Evolutionary conservation across 148 eudicot genomes (phyloP), one percentile per base, ranked within the genome.

Genomic region (Mesembryanthemum crystallinum): DNA sequence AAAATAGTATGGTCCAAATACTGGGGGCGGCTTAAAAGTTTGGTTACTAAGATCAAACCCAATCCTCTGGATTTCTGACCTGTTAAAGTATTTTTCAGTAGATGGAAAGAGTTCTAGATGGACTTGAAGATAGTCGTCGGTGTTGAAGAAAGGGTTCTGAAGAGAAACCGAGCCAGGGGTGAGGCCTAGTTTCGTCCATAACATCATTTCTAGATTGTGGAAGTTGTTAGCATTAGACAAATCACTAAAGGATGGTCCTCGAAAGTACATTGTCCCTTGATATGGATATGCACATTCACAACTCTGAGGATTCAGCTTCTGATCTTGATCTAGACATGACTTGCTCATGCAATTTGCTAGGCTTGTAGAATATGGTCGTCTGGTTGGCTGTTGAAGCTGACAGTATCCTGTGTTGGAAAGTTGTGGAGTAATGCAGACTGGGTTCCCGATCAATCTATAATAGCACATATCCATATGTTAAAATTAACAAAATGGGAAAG

Each of bases 241-340:
- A 60, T 94, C 98, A 47, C 89, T 76, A 71, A 92, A 92, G 20
- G 80, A 83, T 30, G 98, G 96, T 69, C 86, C 97, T 77, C 93
- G 82, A 51, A 94, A 94, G 78, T 86, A 89, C 69, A 92, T 47
- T 52, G 91, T 94, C 42, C 98, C 98, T 81, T 90, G 86, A n/a
- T 85, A 92, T 20, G 98, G 98, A 71, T 89, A 94, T 30, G 88
- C 88, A 79, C 97, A 94, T 57, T 85, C 87, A 74, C 98, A 94
- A 73, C 91, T 94, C 83, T 87, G 92, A 43, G 98, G 98, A 79
- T 80, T 90, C 54, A 88, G 85, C 69, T 86, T 86, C 76, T 92
- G 84, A 29, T 87, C 92, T 24, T 35, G 39, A 35, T 80, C 72
- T 12, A 88, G 55, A 74, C 98, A 94, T 25, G 76, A 62, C 81